phyloP scores from a whole-genome alignment of 2,329 filamentous ascomycete species.

The Hymenoscyphus salicellus region DNA sequence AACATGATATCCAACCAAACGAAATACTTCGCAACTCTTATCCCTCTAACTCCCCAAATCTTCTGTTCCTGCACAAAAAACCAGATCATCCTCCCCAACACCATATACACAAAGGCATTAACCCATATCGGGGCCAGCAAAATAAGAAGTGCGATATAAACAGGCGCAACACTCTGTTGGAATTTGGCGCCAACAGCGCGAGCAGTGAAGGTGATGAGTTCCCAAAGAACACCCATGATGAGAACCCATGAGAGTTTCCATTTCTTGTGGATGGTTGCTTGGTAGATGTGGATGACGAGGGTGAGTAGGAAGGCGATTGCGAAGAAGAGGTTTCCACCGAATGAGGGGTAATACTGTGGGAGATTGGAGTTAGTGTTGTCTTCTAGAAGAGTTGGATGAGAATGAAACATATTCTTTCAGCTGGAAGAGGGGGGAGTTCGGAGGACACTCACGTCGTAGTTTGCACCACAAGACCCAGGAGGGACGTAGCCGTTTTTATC shows the following conservation, averaged over 20 bases:
- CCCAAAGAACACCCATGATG: constrained; percentile 44
- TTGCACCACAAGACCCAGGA: constrained; percentile 37
- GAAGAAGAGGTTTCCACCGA: constrained; percentile 38
- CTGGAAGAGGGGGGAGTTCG: too few relatives aligned
- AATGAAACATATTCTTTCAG: too few relatives aligned
- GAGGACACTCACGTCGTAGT: constrained; percentile 27
- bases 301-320: constrained; percentile 38
- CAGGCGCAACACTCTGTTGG: constrained; percentile 36
- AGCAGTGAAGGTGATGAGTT: constrained; percentile 41
- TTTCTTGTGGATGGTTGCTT: constrained; percentile 39
- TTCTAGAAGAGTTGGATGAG: too few relatives aligned
- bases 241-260: constrained; percentile 44
- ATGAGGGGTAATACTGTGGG: constrained; percentile 38
- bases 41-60: constrained; percentile 36
- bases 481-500: constrained; percentile 40
- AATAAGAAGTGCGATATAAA: constrained; percentile 42
- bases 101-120: constrained; percentile 38
- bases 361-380: too few relatives aligned
- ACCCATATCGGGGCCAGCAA: constrained; percentile 38
- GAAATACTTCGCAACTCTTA: constrained; percentile 44
- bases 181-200: constrained; percentile 42
- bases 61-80: constrained; percentile 39
- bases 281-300: constrained; percentile 35
- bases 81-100: constrained; percentile 36
- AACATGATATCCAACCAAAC: constrained; percentile 46